Percentiles rank a stretch among this genome's conserved stretches.
Evolutionary conservation across 177 flowering plant genomes (phyloP).

Genomic region (Tripterygium wilfordii): DNA sequence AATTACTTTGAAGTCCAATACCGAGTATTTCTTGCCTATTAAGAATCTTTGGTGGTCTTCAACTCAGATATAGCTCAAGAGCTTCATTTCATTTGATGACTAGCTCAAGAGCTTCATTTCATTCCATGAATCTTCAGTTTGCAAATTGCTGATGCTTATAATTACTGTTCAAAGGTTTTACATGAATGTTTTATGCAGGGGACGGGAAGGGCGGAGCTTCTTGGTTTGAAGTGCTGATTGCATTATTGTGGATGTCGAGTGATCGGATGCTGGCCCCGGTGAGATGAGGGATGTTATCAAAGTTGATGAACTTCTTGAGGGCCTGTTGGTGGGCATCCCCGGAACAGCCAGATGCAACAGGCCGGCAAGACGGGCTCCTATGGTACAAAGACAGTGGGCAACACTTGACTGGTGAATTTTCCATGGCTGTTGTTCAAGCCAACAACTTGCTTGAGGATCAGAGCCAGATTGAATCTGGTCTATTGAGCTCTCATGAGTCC

Average conservation of each 20-base stretch:
- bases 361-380: constrained; percentile 56
- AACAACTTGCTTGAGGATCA: constrained; percentile 64
- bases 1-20: too few species aligned
- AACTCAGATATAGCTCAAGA: too few species aligned
- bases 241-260: constrained; percentile 41
- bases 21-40: too few species aligned
- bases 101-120: too few species aligned
- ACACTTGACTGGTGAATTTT: constrained; percentile 55
- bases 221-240: constrained; percentile 9
- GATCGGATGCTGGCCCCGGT: constrained; percentile 35
- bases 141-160: too few species aligned
- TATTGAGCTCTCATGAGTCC: constrained; percentile 45
- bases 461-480: constrained; percentile 61
- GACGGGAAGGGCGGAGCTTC: constrained; percentile 5
- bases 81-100: too few species aligned
- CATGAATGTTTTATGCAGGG: constrained; percentile 8
- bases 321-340: constrained; percentile 67
- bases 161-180: background rate
- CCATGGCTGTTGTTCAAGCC: constrained; percentile 68
- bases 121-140: too few species aligned
- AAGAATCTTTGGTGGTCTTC: too few species aligned
- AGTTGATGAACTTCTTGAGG: constrained; percentile 61
- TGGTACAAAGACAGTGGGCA: constrained; percentile 66
- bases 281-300: constrained; percentile 91
- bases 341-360: constrained; percentile 39